Evolutionary conservation across 306 rosid species (phyloP), one percentile per base, ranked within the genome.

Genomic region (Vicia sativa): DNA sequence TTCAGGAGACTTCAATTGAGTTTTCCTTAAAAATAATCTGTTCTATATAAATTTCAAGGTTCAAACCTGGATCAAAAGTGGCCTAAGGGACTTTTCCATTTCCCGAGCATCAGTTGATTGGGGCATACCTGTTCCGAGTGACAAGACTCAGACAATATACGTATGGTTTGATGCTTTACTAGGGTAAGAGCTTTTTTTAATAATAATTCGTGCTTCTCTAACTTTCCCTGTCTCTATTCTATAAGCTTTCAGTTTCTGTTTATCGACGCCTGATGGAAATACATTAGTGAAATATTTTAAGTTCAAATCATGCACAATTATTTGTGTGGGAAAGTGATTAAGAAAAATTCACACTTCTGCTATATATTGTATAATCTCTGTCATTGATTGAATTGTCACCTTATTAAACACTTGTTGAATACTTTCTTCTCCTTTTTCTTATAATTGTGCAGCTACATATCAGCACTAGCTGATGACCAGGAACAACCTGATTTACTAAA

Each of bases 91-190:
- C 83, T 93, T 93, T 64, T 93, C 98, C 68, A 86, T 93, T 77
- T 93, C 98, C 35, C 89, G 98, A 72, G 88, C 98, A 83, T 82
- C 91, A 9, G 98, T 93, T 61, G 98, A 90, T 64, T 93, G 97
- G 98, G 97, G 98, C 67, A 90, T 93, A 77, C 97, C 96, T 21
- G 86, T 93, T 70, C 98, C 98, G 15, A 80, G 88, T 74, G 98
- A 93, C 82, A 66, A 77, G 76, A 83, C 75, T 72, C 98, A 93
- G 75, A 93, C 97, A 26, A 85, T 93, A 70, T 90, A 93, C 60
- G 98, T 93, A 71, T 93, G 98, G 98, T 93, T 93, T 82, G 98
- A 93, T 82, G 98, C 98, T 77, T 80, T 93, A 70, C 79, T 93
- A 57, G 98, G 98, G 98, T 93, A 90, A 74, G 75, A 5, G 63